A percentile compares a stretch with the other conserved stretches of the same genome.
These are phyloP conservation scores for Ambispora gerdemannii DNA, from an alignment of 192 early-diverging fungal genomes.

Conservation along the genomic window DNA sequence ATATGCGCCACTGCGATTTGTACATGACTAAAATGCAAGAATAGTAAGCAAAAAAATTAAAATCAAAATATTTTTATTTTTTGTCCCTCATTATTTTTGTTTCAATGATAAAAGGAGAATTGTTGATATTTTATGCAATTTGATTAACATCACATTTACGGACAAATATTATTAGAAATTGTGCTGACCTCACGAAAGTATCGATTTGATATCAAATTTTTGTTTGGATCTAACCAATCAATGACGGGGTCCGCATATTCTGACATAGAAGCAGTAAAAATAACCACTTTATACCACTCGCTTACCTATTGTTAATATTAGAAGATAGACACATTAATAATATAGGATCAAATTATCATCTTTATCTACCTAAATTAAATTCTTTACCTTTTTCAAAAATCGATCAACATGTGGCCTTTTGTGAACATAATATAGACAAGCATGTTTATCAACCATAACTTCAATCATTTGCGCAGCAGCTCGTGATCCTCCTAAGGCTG, in stretches of 20 bases:
- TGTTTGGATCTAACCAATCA: constrained; percentile 76
- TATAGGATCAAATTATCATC: no score
- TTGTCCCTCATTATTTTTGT: not conserved
- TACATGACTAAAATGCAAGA: constrained; percentile 59
- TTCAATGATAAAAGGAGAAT: no score
- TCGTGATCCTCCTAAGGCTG: constrained; percentile 54
- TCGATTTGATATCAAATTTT: constrained; percentile 64
- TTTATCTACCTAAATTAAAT: not conserved
- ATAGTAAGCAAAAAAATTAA: constrained; percentile 19
- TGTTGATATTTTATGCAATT: no score
- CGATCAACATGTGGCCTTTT: constrained; percentile 85
- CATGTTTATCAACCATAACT: constrained; percentile 76
- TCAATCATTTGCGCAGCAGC: constrained; percentile 77
- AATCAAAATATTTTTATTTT: not conserved
- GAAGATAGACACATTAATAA: no score
- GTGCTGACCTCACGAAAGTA: constrained; percentile 72
- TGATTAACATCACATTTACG: not conserved
- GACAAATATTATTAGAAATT: not conserved
- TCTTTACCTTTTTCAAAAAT: constrained; percentile 75
- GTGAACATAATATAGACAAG: constrained; percentile 85
- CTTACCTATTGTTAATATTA: constrained; percentile 57
- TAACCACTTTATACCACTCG: constrained; percentile 88
- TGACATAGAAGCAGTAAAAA: constrained; percentile 87
- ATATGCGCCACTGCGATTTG: constrained; percentile 62
- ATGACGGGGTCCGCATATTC: constrained; percentile 96